phyloP scores from a whole-genome alignment of 768 basidiomycete genomes.

The Hemileccinum rubropunctum region DNA sequence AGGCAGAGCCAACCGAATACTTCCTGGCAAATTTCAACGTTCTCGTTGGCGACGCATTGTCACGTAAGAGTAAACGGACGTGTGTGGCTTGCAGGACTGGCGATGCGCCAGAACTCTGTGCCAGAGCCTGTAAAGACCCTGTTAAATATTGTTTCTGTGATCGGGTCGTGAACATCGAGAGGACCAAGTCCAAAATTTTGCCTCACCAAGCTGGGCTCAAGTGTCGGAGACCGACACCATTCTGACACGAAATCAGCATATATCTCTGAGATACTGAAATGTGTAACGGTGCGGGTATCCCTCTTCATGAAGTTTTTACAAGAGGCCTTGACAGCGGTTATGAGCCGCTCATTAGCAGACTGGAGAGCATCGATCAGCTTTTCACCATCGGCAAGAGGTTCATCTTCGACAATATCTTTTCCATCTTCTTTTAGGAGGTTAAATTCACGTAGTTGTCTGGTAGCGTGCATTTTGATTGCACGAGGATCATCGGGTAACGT shows the following conservation, averaged over 20 bases:
- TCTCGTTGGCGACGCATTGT: constrained; percentile 29
- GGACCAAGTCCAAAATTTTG: background rate
- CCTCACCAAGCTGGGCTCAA: constrained; percentile 33
- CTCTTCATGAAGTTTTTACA: constrained; percentile 5
- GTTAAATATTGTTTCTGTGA: constrained; percentile 56
- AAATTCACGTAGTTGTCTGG: constrained; percentile 31
- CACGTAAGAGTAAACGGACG: constrained; percentile 32
- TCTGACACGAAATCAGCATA: constrained; percentile 46
- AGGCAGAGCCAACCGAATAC: constrained; percentile 42
- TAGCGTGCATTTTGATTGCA: constrained; percentile 40
- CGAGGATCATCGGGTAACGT: constrained; percentile 37
- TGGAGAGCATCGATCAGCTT: constrained; percentile 29
- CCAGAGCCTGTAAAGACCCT: constrained; percentile 39
- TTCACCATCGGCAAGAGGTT: constrained; percentile 16
- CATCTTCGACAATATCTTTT: constrained; percentile 7
- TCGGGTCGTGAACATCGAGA: constrained; percentile 1
- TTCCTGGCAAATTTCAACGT: constrained; percentile 40
- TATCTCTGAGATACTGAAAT: constrained; percentile 31
- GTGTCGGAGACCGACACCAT: constrained; percentile 40
- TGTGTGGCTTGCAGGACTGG: constrained; percentile 37
- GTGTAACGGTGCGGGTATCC: constrained; percentile 7
- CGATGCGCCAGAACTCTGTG: constrained; percentile 18
- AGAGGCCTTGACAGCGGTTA: constrained; percentile 29
- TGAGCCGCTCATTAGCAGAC: constrained; percentile 29
- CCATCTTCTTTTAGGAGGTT: constrained; percentile 24